Base-by-base conservation (phyloP, 148 eudicot genomes). In the Rhododendron ovatum region DNA sequence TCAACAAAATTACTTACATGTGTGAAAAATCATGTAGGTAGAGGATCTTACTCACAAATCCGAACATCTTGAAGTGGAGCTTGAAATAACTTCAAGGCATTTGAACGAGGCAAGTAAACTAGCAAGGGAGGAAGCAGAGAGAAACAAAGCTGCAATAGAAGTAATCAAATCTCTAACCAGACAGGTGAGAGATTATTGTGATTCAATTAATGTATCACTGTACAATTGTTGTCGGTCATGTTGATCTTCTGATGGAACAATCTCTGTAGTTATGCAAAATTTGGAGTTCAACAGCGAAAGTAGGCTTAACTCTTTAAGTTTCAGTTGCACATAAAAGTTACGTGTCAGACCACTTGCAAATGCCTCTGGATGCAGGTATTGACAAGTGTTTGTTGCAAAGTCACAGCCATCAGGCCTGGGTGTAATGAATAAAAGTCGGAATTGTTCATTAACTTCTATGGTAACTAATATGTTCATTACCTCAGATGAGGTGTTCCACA, bases 121-220 rank as follows among this genome's bases (percentile, higher is more conserved):
- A 57, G 94, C 93, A n/a, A 90, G 90, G 82, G 92, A 90, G 69
- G 94, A 93, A 88, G 88, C 89, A 77, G 92, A 91, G 35, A 94
- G 91, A 91, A 90, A 92, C 91, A 91, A 89, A 88, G 98, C 92
- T 82, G 98, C 95, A n/a, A 91, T 91, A 87, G 94, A 93, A 89
- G 93, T 92, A 83, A 93, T 95, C 83, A 94, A 88, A 86, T 95
- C 94, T n/a, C 93, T 93, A 80, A 92, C 92, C 30, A 90, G 76
- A 69, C 94, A 95, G 90, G 98, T 94, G 86, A 91, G 86, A 47
- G 63, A 53, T 63, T 61, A 74, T 43, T 65, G 7, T 30, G 45
- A 33, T 82, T 88, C 78, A 83, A 48, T 37, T 33, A 48, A 12
- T 84, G 47, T 11, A 33, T 75, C 24, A 15, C 82, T 83, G 37